phyloP scores from a whole-genome alignment of 2,329 filamentous ascomycete species.

The Orbilia oligospora region DNA sequence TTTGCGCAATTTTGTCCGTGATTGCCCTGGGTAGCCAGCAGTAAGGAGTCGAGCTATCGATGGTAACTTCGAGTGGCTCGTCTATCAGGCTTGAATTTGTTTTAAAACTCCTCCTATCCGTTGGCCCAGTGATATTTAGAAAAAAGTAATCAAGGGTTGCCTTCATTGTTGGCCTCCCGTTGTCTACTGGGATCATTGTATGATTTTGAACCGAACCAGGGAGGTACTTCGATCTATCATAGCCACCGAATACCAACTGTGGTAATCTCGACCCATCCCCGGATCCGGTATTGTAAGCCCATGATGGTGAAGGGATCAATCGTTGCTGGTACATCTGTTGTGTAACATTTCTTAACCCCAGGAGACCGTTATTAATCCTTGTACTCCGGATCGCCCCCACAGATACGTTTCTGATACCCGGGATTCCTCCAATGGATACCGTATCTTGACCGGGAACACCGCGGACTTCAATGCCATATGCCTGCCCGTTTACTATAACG shows the following conservation, averaged over 20 bases:
- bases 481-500: constrained; percentile 43
- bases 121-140: constrained; percentile 50
- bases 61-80: constrained; percentile 34
- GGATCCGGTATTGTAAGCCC: constrained; percentile 53
- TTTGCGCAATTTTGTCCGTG: constrained; percentile 49
- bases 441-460: constrained; percentile 42
- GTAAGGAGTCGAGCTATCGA: constrained; percentile 54
- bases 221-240: constrained; percentile 48
- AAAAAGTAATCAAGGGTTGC: constrained; percentile 41
- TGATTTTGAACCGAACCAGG: constrained; percentile 47
- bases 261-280: constrained; percentile 35
- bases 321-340: constrained; percentile 50
- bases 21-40: constrained; percentile 46
- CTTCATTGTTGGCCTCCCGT: constrained; percentile 43
- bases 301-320: constrained; percentile 53
- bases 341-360: constrained; percentile 54
- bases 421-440: constrained; percentile 44
- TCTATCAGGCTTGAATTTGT: constrained; percentile 50
- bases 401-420: constrained; percentile 39
- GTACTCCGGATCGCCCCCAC: constrained; percentile 43
- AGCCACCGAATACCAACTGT: constrained; percentile 56
- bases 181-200: constrained; percentile 22
- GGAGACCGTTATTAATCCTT: constrained; percentile 52
- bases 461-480: constrained; percentile 54
- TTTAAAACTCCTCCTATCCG: constrained; percentile 30